These are phyloP conservation scores for Morella rubra DNA, from an alignment of 306 rosid species.

Conservation along the genomic window DNA sequence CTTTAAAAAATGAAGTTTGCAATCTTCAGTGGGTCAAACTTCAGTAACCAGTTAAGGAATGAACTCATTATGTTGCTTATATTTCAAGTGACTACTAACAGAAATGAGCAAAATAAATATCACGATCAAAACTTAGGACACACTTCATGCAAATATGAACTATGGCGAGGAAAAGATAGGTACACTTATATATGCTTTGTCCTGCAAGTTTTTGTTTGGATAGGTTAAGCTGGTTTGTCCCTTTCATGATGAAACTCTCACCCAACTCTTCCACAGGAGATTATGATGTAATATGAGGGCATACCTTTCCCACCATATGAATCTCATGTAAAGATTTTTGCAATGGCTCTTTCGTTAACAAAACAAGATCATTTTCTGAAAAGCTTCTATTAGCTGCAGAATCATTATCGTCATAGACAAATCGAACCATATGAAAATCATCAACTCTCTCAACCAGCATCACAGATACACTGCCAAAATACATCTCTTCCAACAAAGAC, in stretches of 20 bases:
- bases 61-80: background rate
- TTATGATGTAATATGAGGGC: constrained; percentile 6
- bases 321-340: constrained; percentile 72
- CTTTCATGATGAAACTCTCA: background rate
- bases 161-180: constrained; percentile 17
- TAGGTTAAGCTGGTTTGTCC: background rate
- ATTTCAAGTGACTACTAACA: background rate
- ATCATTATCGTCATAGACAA: constrained; percentile 65
- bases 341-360: constrained; percentile 77
- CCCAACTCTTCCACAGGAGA: background rate
- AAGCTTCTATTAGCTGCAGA: constrained; percentile 61
- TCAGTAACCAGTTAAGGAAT: background rate
- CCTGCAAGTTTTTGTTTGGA: no score
- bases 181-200: background rate
- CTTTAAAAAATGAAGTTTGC: background rate
- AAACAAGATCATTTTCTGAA: constrained; percentile 84
- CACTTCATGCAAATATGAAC: constrained; percentile 8
- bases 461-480: constrained; percentile 76
- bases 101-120: constrained; percentile 14
- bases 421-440: constrained; percentile 90
- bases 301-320: constrained; percentile 97
- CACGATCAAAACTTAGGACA: constrained; percentile 11
- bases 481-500: constrained; percentile 81
- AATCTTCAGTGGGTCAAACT: background rate
- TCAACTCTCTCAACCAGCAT: constrained; percentile 89